These are phyloP conservation scores for Trametes sp. DNA, from an alignment of 1,284 basidiomycete genomes.

Conservation along the genomic window DNA sequence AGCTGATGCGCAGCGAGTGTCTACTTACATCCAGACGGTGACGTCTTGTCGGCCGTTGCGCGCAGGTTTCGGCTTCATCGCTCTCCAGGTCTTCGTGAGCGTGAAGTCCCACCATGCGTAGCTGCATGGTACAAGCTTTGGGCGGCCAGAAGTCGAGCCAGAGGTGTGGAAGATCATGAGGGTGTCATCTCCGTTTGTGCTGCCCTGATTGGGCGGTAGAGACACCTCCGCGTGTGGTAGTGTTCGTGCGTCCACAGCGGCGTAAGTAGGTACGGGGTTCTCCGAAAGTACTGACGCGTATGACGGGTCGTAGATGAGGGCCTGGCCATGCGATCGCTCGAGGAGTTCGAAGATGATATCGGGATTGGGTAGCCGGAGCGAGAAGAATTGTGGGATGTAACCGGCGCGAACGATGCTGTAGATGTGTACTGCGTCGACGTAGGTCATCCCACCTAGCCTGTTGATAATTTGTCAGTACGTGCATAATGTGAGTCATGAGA, in stretches of 20 bases:
- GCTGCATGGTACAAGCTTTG: constrained; percentile 74
- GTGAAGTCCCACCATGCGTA: constrained; percentile 47
- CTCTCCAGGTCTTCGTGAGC: constrained; percentile 35
- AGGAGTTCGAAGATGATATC: constrained; percentile 72
- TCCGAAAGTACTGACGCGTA: constrained; percentile 47
- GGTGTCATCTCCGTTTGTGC: constrained; percentile 51
- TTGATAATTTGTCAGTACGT: constrained; percentile 14
- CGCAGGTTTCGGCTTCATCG: constrained; percentile 32
- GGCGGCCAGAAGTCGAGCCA: constrained; percentile 77
- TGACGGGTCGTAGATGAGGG: constrained; percentile 65
- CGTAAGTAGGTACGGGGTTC: constrained; percentile 57
- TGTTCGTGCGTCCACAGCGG: constrained; percentile 50
- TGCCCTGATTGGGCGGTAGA: constrained; percentile 50
- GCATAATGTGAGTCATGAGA: constrained; percentile 16
- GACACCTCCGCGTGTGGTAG: constrained; percentile 46
- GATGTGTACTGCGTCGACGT: constrained; percentile 71
- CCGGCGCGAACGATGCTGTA: constrained; percentile 77
- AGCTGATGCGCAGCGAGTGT: not conserved
- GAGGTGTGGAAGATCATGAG: constrained; percentile 78
- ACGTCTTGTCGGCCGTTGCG: constrained; percentile 61
- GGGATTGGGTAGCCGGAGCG: constrained; percentile 72
- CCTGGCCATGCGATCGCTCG: constrained; percentile 59
- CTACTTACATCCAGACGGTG: constrained; percentile 45
- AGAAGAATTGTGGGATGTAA: constrained; percentile 76
- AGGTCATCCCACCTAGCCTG: constrained; percentile 74